phyloP scores from a whole-genome alignment of 768 basidiomycete species.

The Plicaturopsis crispa region DNA sequence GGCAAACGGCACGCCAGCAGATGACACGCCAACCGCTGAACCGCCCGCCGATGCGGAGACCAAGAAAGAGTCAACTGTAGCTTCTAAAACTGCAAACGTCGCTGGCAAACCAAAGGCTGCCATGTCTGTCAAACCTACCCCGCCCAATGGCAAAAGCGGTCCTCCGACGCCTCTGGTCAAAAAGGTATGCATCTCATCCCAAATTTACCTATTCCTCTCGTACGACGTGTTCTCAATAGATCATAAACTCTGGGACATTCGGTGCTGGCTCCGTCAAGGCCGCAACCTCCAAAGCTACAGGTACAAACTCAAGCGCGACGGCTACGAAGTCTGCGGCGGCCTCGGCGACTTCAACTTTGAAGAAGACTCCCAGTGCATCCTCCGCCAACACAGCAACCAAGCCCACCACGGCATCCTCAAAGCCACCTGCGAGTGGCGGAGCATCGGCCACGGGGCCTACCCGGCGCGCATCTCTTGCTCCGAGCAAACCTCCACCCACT shows the following conservation, averaged over 20 bases:
- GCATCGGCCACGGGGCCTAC: slow-evolving; percentile 17
- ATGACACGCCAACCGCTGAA: too few species aligned
- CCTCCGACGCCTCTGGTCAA: slow-evolving; percentile 54
- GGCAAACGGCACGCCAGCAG: too few species aligned
- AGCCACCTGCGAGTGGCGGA: slow-evolving; percentile 19
- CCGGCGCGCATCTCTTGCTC: slow-evolving; percentile 21
- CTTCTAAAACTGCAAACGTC: background rate
- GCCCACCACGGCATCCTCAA: slow-evolving; percentile 24
- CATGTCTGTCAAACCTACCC: slow-evolving; percentile 32
- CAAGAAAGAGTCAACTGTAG: too few species aligned
- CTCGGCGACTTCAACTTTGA: slow-evolving; percentile 21
- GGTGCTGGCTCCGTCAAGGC: slow-evolving; percentile 46
- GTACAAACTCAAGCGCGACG: too few species aligned
- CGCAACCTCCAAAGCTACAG: slow-evolving; percentile 35
- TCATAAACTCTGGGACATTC: slow-evolving; percentile 61
- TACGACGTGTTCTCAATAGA: slow-evolving; percentile 34
- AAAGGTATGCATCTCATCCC: slow-evolving; percentile 41
- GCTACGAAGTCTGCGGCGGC: too few species aligned
- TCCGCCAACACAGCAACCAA: slow-evolving; percentile 23
- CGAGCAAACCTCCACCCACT: slow-evolving; percentile 28
- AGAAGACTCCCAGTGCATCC: slow-evolving; percentile 18
- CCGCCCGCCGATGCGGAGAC: too few species aligned
- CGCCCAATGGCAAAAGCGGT: slow-evolving; percentile 37
- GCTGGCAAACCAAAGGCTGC: slow-evolving; percentile 23
- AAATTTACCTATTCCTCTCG: slow-evolving; percentile 14